Percentiles rank a stretch among this genome's conserved stretches.
Conservation (phyloP, 441 rosid genomes). For the Jatropha multifida region DNA sequence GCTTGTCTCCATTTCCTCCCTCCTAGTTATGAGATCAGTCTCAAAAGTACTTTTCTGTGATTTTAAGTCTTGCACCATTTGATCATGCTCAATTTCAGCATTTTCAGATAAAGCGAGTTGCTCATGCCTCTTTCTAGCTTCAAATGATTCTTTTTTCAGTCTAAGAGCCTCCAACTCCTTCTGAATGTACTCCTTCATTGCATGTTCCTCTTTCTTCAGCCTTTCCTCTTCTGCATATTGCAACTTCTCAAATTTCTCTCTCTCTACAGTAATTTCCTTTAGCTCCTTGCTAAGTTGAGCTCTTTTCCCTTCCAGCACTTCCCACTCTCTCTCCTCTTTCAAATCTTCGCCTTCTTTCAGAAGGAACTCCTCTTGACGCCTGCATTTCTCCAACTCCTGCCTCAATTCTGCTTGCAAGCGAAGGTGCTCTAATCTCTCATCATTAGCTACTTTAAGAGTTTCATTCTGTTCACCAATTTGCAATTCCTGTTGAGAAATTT, state of each 20-base stretch:
- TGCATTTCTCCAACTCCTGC: constrained; percentile 57
- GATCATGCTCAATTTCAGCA: constrained; percentile 47
- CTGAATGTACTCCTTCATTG: constrained; percentile 40
- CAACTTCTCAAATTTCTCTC: constrained; percentile 48
- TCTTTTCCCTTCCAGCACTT: constrained; percentile 69
- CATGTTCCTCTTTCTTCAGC: constrained; percentile 57
- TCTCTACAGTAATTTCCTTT: constrained; percentile 48
- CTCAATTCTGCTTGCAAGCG: constrained; percentile 66
- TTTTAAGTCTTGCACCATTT: constrained; percentile 62
- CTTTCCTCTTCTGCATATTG: constrained; percentile 51
- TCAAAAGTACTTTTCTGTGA: constrained; percentile 47
- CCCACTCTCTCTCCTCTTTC: constrained; percentile 74
- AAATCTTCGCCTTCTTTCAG: constrained; percentile 64
- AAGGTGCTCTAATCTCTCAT: constrained; percentile 67
- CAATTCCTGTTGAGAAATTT: constrained; percentile 56
- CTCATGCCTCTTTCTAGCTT: constrained; percentile 61
- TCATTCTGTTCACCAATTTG: constrained; percentile 59
- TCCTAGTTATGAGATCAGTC: constrained; percentile 39
- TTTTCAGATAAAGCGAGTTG: constrained; percentile 52
- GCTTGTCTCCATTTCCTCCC: constrained; percentile 59
- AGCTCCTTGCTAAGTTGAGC: constrained; percentile 44
- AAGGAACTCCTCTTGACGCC: constrained; percentile 56
- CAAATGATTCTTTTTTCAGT: constrained; percentile 70
- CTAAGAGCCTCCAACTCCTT: constrained; percentile 57
- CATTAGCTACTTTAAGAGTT: constrained; percentile 47